These are phyloP conservation scores for Carex littledalei DNA, from an alignment of 176 grass and related monocot species.

Conservation along the genomic window DNA sequence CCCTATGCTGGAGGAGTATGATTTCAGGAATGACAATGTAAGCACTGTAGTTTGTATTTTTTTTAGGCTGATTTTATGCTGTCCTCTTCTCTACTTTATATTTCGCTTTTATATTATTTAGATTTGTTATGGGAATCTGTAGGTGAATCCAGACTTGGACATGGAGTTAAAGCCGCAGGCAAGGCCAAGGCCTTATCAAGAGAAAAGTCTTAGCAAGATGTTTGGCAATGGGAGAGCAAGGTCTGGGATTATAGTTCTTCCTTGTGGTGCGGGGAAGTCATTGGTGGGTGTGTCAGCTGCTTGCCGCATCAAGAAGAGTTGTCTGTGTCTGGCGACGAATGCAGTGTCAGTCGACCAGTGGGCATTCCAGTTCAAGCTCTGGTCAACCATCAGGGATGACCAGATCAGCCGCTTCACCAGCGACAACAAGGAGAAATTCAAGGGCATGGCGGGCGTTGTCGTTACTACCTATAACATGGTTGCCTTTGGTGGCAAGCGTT, in stretches of 20 bases:
- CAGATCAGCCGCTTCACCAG: constrained; percentile 92
- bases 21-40: constrained; percentile 93
- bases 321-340: constrained; percentile 94
- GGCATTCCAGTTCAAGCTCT: constrained; percentile 99
- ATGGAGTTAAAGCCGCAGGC: constrained; percentile 88
- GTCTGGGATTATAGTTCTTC: constrained; percentile 95
- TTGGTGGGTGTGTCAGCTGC: constrained; percentile 93
- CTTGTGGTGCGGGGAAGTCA: constrained; percentile 97
- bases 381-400: constrained; percentile 95
- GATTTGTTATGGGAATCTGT: constrained; percentile 7
- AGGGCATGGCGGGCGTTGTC: constrained; percentile 78
- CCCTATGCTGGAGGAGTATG: constrained; percentile 90
- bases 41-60: constrained; percentile 19
- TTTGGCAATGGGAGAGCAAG: constrained; percentile 94
- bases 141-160: constrained; percentile 83
- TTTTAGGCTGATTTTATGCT: neutral
- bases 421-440: constrained; percentile 95
- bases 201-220: constrained; percentile 99
- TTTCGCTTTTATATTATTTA: constrained; percentile 24
- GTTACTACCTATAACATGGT: constrained; percentile 99
- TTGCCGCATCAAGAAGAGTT: constrained; percentile 89
- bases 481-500: constrained; percentile 86
- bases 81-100: neutral
- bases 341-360: constrained; percentile 98
- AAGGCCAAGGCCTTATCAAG: constrained; percentile 90